Evolutionary conservation across 495 filamentous ascomycete genomes (phyloP), one percentile per base, ranked within the genome.

Genomic region (Penicillium alfredii): DNA sequence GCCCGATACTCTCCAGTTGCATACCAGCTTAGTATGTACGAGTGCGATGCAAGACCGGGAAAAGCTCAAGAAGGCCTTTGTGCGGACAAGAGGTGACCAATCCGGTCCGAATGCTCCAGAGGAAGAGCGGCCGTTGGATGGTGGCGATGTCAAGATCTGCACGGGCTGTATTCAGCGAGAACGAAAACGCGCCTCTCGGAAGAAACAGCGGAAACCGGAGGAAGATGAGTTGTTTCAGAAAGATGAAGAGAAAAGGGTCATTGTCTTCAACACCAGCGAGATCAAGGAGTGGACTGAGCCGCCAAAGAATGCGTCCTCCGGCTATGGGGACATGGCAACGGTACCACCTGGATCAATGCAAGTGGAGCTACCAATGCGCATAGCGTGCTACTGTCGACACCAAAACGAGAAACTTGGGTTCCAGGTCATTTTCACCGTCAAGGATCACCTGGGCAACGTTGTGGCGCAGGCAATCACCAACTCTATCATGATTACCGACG

Each of bases 351-450:
- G 75, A 21, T 73, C 79, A 12, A 78, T 81, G 64, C 80, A 85
- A 51, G 78, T 93, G 13, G 77, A 88, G 46, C 73, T 81, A 6
- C 86, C 87, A 4, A 94, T 97, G 88, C 77, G 90, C n/a, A 94
- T 97, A 48, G 86, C 88, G 4, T 97, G 90, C 59, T 97, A 97
- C 61, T 95, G 90, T 60, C 78, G 90, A 3, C 90, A 97, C 55
- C 90, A 96, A 40, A 73, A 77, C 23, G 90, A 97, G 61, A 95
- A 95, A 54, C 62, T 80, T 36, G 90, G 90, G 2, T 97, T 94
- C 48, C 84, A 86, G 51, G 86, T 97, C 45, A 93, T 97, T 19
- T 92, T 95, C 54, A 96, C 90, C 2, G 64, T 97, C 34, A 93
- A 88, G 51, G 85, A 94, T 64, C 73, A 81, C 44, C 50, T 72